Evolutionary conservation across 345 rosid species (phyloP), one percentile per base, ranked within the genome.

Genomic region (Eucalyptus leucophloia): DNA sequence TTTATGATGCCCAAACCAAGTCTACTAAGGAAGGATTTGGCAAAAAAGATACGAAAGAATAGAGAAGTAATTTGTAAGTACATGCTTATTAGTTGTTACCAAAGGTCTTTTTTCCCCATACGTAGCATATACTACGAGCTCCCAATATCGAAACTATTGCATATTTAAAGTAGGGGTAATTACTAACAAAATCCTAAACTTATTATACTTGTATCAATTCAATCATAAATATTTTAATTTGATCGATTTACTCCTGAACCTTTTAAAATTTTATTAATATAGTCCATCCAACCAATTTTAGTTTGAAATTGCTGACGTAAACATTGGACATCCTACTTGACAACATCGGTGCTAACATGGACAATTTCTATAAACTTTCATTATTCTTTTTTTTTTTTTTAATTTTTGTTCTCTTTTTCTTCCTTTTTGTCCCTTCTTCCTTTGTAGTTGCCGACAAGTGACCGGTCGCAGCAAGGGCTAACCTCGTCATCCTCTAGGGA

Each of bases 381-480:
- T 56, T 53, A 21, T 56, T 56, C 6, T 9, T 56, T 9, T 23
- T 0, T 24, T 3, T 18, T 53, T 8, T 11, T 1, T 24, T 56
- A 24, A 9, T 56, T 56, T 56, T 56, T 56, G 30, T 56, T 56
- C 30, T 56, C 30, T 56, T 56, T 56, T 56, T 24, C 62, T 56
- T 56, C 30, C 14, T 10, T 24, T 56, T 23, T 56, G 12, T 23
- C 30, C 62, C 62, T 56, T 56, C 62, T 56, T 56, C 62, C 62
- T 26, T 12, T 11, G 12, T 1, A 2, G 7, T 56, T 1, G 0
- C 7, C 0, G 2, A 12, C 30, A 2, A 11, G 30, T 56, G 62
- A 56, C 1, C 0, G 0, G 2, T 11, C 0, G 0, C 2, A 4
- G 62, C 4, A 26, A 56, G 6, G 7, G 30, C 13, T 8, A 4